phyloP scores from a whole-genome alignment of 2,329 filamentous ascomycete species.

The Aspergillus candidus region DNA sequence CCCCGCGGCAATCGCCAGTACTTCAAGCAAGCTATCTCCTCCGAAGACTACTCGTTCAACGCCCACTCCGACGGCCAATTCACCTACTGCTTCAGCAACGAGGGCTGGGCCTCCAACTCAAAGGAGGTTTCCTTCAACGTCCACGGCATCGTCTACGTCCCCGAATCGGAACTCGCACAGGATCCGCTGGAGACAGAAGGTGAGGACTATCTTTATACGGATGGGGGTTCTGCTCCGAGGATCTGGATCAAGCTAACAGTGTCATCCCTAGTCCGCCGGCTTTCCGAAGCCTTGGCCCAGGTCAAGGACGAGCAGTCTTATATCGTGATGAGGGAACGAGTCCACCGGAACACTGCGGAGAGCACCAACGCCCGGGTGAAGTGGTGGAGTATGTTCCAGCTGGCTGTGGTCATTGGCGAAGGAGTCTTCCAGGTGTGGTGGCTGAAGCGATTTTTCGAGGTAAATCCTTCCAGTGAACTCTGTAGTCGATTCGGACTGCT shows the following conservation, averaged over 20 bases:
- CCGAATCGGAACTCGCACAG: constrained; percentile 72
- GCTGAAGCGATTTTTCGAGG: constrained; percentile 96
- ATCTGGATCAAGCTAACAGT: constrained; percentile 1
- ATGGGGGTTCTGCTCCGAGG: neutral
- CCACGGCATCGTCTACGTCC: constrained; percentile 95
- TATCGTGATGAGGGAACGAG: constrained; percentile 90
- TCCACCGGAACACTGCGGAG: constrained; percentile 96
- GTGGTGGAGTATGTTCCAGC: constrained; percentile 99
- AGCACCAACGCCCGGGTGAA: constrained; percentile 97
- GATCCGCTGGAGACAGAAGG: constrained; percentile 90
- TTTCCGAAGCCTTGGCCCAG: constrained; percentile 79
- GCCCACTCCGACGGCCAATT: constrained; percentile 82
- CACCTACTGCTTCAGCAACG: constrained; percentile 98
- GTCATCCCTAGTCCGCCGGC: constrained; percentile 58
- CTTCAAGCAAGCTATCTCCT: constrained; percentile 74
- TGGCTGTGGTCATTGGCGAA: constrained; percentile 80
- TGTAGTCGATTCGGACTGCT: neutral
- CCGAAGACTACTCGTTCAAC: constrained; percentile 88
- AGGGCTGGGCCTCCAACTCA: constrained; percentile 90
- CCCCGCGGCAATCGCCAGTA: constrained; percentile 69
- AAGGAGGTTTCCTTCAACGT: constrained; percentile 99
- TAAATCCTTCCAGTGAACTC: constrained; percentile 24
- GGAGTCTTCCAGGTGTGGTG: constrained; percentile 99
- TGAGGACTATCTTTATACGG: constrained; percentile 33
- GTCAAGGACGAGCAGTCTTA: constrained; percentile 98